Percentiles rank a stretch among this genome's conserved stretches.
Evolutionary conservation across 441 rosid genomes (phyloP).

Genomic region (Geranium incanum): DNA sequence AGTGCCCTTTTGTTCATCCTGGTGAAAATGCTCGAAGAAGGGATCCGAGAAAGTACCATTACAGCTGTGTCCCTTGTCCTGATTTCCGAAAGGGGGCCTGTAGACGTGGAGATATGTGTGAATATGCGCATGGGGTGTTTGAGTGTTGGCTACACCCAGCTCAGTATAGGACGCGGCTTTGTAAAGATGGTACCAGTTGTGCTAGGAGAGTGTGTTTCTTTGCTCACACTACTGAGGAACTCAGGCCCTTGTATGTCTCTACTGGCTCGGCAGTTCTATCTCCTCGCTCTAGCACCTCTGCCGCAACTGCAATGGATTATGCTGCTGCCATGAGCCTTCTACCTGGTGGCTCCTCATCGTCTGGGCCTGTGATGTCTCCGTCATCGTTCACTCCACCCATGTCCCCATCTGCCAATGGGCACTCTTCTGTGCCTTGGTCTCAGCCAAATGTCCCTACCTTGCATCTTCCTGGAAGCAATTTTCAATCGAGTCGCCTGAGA

Average conservation of each 20-base stretch:
- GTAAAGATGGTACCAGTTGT: constrained; percentile 65
- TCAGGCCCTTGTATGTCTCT: constrained; percentile 55
- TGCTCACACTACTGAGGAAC: constrained; percentile 64
- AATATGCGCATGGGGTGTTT: constrained; percentile 72
- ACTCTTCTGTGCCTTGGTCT: constrained; percentile 54
- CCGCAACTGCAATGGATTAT: constrained; percentile 49
- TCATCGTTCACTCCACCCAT: constrained; percentile 58
- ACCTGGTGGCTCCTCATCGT: constrained; percentile 52
- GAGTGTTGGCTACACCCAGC: constrained; percentile 85
- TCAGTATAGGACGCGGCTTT: constrained; percentile 60
- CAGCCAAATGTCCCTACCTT: constrained; percentile 63
- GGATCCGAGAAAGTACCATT: constrained; percentile 71
- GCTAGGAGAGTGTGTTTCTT: constrained; percentile 71
- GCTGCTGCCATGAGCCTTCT: constrained; percentile 57
- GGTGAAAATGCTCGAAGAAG: constrained; percentile 75
- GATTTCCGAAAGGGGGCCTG: constrained; percentile 72
- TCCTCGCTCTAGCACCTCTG: constrained; percentile 49
- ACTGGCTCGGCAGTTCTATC: constrained; percentile 73
- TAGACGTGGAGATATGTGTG: constrained; percentile 72
- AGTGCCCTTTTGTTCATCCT: constrained; percentile 73
- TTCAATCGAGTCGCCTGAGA: constrained; percentile 59
- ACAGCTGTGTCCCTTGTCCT: constrained; percentile 74
- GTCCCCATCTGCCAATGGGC: constrained; percentile 62
- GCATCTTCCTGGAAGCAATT: constrained; percentile 57
- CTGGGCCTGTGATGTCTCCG: constrained; percentile 51